Base-by-base conservation (phyloP, 352 stramenopile genomes). In the Plasmopara muralis region DNA sequence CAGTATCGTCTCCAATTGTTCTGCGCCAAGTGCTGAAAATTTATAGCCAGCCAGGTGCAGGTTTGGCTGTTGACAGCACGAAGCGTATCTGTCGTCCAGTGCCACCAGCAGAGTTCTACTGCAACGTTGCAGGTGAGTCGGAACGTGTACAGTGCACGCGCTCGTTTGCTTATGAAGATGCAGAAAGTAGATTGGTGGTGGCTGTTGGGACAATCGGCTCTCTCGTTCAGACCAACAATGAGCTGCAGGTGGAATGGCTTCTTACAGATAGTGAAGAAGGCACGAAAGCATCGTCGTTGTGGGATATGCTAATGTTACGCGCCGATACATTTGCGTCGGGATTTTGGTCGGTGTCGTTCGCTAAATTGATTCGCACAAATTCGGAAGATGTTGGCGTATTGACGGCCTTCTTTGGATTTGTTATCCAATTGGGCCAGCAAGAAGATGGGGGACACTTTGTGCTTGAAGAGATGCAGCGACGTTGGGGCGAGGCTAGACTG, bases 351-450 rank as follows among this genome's bases (percentile, higher is more conserved):
- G 41, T 45, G 18, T 64, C 65, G 0, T 66, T 70, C 45, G 10
- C 35, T 10, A 40, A 64, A 54, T 18, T 60, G n/a, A 18, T 71
- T 64, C 47, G 45, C n/a, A 50, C 55, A 15, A 60, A 64, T n/a
- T 10, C 42, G 47, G 51, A 80, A 12, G 72, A 82, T 43, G 55
- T 81, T 28, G 53, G 68, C 40, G 59, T 68, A n/a, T 52, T 85
- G 12, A 77, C 65, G 5, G 69, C 62, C 15, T 79, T 88, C 16
- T 73, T 82, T 28, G 72, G 85, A 43, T 77, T 76, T 38, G 57
- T 85, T 40, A 63, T 81, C 1, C 77, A 85, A 43, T 53, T 74
- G 12, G 64, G 60, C 43, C 57, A 62, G 14, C 60, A 68, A 50
- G 35, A 34, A 14, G 59, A 75, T 55, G 62, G 52, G 15, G 55